Evolutionary conservation across 78 protist genomes (phyloP).

Genomic region (slime mould (Dictyostelium discoideum)): DNA sequence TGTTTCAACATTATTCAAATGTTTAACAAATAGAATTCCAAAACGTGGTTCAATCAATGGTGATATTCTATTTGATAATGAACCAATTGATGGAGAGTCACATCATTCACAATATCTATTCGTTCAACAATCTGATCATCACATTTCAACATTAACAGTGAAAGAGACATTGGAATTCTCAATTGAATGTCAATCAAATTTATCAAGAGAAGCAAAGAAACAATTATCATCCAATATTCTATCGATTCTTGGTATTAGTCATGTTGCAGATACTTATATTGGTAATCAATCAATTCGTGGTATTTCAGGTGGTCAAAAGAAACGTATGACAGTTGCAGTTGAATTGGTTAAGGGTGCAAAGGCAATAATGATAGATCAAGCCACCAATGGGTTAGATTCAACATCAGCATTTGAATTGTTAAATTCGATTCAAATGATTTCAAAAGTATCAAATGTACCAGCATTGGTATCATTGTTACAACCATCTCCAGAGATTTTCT

Average conservation of each 20-base stretch:
- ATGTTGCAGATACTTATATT: conserved; percentile 75
- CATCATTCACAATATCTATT: conserved; percentile 36
- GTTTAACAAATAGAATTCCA: conserved; percentile 45
- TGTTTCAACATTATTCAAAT: conserved; percentile 42
- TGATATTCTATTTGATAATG: conserved; percentile 10
- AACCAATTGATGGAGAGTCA: conserved; percentile 2
- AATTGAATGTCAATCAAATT: conserved; percentile 65
- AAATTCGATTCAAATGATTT: conserved; percentile 31
- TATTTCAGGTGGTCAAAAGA: conserved; percentile 95
- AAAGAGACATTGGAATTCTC: conserved; percentile 69
- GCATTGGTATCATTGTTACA: conserved; percentile 57
- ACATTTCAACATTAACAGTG: conserved; percentile 75
- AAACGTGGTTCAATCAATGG: conserved; percentile 31
- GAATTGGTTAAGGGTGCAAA: conserved; percentile 86
- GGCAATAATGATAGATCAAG: conserved; percentile 69
- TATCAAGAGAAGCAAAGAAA: background rate
- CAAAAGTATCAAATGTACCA: conserved; percentile 40
- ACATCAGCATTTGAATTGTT: conserved; percentile 49
- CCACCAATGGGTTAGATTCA: conserved; percentile 80
- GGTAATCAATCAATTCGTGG: conserved; percentile 91
- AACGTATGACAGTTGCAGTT: conserved; percentile 86
- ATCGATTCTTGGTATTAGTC: conserved; percentile 82
- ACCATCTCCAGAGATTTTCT: conserved; percentile 71
- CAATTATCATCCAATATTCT: conserved; percentile 6
- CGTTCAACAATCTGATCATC: conserved; percentile 46